Evolutionary conservation across 495 filamentous ascomycete species (phyloP).

Genomic region (Aspergillus taichungensis): DNA sequence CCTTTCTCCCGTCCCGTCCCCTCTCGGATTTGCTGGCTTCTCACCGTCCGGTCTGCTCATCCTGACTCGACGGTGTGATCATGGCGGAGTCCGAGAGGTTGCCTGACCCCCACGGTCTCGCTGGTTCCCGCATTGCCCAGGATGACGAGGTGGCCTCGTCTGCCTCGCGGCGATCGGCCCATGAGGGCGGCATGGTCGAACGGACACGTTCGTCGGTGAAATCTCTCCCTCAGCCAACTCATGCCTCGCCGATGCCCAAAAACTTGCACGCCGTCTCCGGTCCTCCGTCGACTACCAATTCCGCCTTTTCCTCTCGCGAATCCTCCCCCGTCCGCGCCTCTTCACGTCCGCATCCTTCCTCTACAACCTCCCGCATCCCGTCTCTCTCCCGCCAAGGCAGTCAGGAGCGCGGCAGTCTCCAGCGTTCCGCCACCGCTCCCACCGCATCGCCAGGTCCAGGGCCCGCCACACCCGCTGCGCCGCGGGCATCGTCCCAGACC

Average conservation of each 20-base stretch:
- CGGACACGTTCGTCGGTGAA: conserved; percentile 22
- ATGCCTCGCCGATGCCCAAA: conserved; percentile 31
- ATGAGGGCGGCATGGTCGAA: conserved; percentile 26
- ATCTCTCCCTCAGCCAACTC: conserved; percentile 18
- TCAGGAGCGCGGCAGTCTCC: conserved; percentile 63
- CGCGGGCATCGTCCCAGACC: conserved; percentile 55
- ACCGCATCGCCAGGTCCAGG: conserved; percentile 30
- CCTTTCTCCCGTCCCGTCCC: conserved; percentile 15
- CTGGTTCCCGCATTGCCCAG: conserved; percentile 25
- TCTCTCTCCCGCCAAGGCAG: conserved; percentile 60
- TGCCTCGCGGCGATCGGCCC: conserved; percentile 21
- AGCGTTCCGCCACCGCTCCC: conserved; percentile 40
- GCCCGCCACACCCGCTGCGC: conserved; percentile 51
- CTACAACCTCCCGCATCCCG: conserved; percentile 20
- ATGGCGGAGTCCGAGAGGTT: conserved; percentile 41
- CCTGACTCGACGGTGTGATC: conserved; percentile 23
- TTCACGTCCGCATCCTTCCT: conserved; percentile 24
- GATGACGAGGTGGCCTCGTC: conserved; percentile 19
- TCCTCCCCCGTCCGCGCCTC: conserved; percentile 37
- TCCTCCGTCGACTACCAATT: conserved; percentile 31
- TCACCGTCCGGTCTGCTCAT: conserved; percentile 25
- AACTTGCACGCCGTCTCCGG: conserved; percentile 26
- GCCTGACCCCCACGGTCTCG: conserved; percentile 28
- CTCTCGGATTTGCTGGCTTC: conserved; percentile 37
- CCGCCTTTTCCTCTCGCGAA: conserved; percentile 42